A percentile compares a stretch with the other conserved stretches of the same genome.
Evolutionary conservation across 345 rosid species (phyloP).

Genomic region (Euphorbia peplus): DNA sequence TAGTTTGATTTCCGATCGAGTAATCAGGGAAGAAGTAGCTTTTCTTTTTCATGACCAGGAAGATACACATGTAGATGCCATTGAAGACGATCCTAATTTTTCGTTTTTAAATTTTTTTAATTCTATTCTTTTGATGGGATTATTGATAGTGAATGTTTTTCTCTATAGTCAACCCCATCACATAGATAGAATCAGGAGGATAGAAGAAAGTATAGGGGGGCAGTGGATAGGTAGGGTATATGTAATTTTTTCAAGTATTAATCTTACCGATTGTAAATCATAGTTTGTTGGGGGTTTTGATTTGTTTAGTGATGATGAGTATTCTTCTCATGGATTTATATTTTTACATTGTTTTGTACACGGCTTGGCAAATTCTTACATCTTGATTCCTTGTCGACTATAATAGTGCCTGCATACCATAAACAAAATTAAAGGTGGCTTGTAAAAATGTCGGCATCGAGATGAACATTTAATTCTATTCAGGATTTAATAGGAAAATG

Average conservation of each 20-base stretch:
- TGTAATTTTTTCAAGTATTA: neutral
- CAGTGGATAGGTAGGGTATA: constrained; percentile 14
- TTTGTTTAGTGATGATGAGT: too few relatives aligned
- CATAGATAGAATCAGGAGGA: constrained; percentile 13
- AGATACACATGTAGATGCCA: constrained; percentile 1
- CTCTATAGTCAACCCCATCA: neutral
- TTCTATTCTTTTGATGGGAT: neutral
- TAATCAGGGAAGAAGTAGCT: neutral
- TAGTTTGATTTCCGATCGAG: constrained; percentile 8
- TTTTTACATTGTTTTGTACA: neutral
- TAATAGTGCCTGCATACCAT: too few relatives aligned
- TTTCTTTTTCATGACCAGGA: too few relatives aligned
- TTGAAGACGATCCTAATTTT: constrained; percentile 8
- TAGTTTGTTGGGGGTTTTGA: constrained; percentile 14
- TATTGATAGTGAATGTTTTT: constrained; percentile 11
- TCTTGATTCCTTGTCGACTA: too few relatives aligned
- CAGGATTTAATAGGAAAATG: too few relatives aligned
- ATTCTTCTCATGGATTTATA: neutral
- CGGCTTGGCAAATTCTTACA: too few relatives aligned
- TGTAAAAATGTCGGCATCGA: too few relatives aligned
- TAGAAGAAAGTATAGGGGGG: constrained; percentile 7
- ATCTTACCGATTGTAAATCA: constrained; percentile 18
- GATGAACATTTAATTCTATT: too few relatives aligned
- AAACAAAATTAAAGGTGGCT: too few relatives aligned
- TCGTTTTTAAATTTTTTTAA: neutral